These are phyloP conservation scores for Sarocladium kiliense DNA, from an alignment of 2,329 filamentous ascomycete species.

Conservation along the genomic window DNA sequence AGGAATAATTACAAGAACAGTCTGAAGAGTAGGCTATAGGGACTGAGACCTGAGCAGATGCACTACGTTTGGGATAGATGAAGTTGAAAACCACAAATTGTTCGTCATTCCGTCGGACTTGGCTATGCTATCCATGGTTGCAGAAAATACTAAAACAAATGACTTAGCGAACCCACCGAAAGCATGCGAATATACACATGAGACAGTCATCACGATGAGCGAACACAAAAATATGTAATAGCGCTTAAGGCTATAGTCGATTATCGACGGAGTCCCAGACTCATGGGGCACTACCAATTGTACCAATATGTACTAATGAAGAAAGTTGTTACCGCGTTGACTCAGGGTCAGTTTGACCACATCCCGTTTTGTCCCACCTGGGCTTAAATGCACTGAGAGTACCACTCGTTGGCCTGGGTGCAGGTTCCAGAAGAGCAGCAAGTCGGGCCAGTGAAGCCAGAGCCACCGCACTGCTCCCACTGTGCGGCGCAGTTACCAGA, in stretches of 20 bases:
- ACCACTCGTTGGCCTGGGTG: slow-evolving; percentile 15
- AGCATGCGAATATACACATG: no score
- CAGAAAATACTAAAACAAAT: no score
- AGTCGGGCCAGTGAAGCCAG: slow-evolving; percentile 15
- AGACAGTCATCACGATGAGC: background rate
- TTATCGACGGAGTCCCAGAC: slow-evolving; percentile 1
- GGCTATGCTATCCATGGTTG: no score
- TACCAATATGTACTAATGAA: background rate
- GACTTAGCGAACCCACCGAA: no score
- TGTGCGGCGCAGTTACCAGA: background rate
- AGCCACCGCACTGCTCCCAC: slow-evolving; percentile 14
- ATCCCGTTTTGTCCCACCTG: background rate
- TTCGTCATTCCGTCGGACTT: no score
- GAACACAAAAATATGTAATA: background rate
- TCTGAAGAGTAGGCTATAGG: no score
- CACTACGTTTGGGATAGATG: no score
- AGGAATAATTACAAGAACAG: no score
- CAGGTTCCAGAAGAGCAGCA: slow-evolving; percentile 16
- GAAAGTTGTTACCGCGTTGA: background rate
- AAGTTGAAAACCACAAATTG: no score
- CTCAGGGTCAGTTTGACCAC: background rate
- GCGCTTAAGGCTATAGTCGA: background rate
- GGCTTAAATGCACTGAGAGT: slow-evolving; percentile 13
- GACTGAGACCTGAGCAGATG: no score
- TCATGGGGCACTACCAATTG: background rate